These are phyloP conservation scores for Pichia inconspicua DNA, from an alignment of 1,139 yeast genomes.

Conservation along the genomic window DNA sequence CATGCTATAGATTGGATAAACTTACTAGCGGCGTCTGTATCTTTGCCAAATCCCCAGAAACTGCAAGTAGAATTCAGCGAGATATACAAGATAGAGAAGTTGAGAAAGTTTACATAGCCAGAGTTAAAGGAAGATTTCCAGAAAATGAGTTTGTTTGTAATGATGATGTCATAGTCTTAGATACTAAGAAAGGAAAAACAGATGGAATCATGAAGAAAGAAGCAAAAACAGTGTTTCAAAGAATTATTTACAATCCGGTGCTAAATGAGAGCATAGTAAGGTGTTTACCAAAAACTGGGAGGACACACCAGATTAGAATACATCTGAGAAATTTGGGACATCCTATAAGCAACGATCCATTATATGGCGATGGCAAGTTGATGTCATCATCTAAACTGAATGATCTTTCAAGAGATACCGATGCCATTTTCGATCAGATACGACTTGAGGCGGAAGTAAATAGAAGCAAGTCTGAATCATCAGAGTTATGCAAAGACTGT, in stretches of 20 bases:
- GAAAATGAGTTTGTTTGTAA: conserved; percentile 12
- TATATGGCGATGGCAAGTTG: conserved; percentile 32
- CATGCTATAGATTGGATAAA: conserved; percentile 66
- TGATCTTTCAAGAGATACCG: neutral
- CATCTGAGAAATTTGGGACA: conserved; percentile 57
- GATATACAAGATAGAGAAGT: conserved; percentile 37
- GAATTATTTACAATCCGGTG: conserved; percentile 27
- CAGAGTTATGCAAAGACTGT: conserved; percentile 39
- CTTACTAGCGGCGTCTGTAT: conserved; percentile 69
- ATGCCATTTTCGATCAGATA: conserved; percentile 17
- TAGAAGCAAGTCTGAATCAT: conserved; percentile 18
- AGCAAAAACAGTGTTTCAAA: conserved; percentile 37
- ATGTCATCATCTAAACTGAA: conserved; percentile 4
- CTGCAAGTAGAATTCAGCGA: conserved; percentile 39
- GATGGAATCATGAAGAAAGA: conserved; percentile 24
- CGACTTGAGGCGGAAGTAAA: conserved; percentile 13
- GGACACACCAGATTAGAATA: conserved; percentile 75
- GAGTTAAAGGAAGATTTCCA: conserved; percentile 57
- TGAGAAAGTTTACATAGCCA: conserved; percentile 48
- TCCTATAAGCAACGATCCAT: conserved; percentile 64
- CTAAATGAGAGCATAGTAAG: conserved; percentile 47
- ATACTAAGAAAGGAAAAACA: conserved; percentile 25
- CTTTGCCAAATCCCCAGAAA: conserved; percentile 41
- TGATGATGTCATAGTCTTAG: conserved; percentile 25
- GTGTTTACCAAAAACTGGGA: conserved; percentile 65